Base-by-base conservation (phyloP, 805 yeast genomes). In the Saturnispora silvae region DNA sequence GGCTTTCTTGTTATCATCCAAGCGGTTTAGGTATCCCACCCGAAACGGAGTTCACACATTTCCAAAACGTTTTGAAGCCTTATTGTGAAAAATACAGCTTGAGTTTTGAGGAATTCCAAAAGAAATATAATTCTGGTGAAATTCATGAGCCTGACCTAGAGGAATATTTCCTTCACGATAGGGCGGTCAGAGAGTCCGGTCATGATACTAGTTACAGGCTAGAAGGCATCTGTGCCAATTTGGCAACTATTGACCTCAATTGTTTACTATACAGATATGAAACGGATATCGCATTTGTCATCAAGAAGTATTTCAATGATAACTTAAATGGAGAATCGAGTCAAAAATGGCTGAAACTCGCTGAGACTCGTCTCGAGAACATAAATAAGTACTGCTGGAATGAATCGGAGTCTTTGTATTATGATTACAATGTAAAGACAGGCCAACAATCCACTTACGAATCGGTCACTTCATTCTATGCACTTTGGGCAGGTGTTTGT, bases 141-240 rank as follows among this genome's bases (percentile, higher is more conserved):
- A 66, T 89, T 15, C 42, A 60, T 3, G 96, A 84, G 51, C 94
- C 95, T 1, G 75, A 65, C n/a, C 65, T 89, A 42, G 97, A 92
- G 51, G 86, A 75, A 44, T 89, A 83, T 54, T 83, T 89, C 54
- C 57, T 82, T 34, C 95, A 89, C 53, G 98, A 89, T 56, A 67
- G 96, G 41, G 96, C 94, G 1, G 94, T 89, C 9, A 72, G 98
- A 53, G 98, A 89, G 59, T 78, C 92, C 23, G 98, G 98, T 1
- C 97, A 92, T 55, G 98, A 89, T 54, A 92, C 97, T 0, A 68
- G 89, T 2, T 85, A 87, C 52, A 67, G 98, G 50, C 64, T 92
- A 37, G 96, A 87, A 59, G 94, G 94, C 27, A 71, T 75, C 30
- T 85, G 95, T 58, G 96, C 95, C 0, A 65, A 81, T 53, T 62